These are phyloP conservation scores for Fistulifera pelliculosa DNA, from an alignment of 108 stramenopile genomes.

Conservation along the genomic window DNA sequence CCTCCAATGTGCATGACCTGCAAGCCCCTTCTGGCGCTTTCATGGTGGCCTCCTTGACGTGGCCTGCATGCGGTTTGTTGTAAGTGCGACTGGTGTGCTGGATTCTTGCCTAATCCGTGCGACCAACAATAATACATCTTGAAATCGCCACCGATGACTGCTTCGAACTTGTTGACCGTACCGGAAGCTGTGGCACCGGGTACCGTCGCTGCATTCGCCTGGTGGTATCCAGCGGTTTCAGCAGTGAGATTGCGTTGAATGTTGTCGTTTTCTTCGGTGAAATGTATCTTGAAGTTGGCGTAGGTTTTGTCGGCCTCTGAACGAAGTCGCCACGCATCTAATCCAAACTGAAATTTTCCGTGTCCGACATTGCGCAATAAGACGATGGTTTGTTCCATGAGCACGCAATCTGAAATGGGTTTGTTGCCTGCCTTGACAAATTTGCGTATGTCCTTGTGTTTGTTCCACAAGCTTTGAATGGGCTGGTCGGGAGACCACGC, in stretches of 20 bases:
- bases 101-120: slow-evolving; percentile 11
- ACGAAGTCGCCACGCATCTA: no score
- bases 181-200: no score
- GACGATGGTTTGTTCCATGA: neutral
- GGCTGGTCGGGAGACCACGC: neutral
- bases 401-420: neutral
- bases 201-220: neutral
- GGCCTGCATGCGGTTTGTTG: neutral
- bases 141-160: no score
- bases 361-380: neutral
- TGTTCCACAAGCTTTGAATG: neutral
- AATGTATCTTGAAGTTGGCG: slow-evolving; percentile 10
- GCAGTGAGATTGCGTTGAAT: slow-evolving; percentile 2
- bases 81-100: slow-evolving; percentile 13
- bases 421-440: neutral
- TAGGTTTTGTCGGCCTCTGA: slow-evolving; percentile 2
- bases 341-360: no score
- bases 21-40: neutral
- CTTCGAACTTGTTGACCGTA: no score
- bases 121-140: slow-evolving; percentile 11
- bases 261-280: slow-evolving; percentile 6
- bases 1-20: no score
- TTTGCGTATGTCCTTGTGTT: neutral
- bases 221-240: neutral
- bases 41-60: slow-evolving; percentile 2